Evolutionary conservation across 2,329 filamentous ascomycete species (phyloP).

Genomic region (Diaporthe ampelina): DNA sequence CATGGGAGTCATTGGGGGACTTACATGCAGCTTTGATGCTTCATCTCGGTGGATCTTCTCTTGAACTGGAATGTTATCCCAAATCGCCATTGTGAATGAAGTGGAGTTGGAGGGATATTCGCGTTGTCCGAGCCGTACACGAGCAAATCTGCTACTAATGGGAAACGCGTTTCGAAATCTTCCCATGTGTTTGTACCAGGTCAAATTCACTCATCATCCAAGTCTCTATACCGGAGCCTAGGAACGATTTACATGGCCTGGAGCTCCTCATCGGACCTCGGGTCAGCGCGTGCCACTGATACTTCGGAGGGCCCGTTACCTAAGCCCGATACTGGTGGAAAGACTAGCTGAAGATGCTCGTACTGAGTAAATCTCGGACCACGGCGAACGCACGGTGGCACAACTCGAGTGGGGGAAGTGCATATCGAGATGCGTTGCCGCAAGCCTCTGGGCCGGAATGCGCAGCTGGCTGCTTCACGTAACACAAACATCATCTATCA

Average conservation of each 20-base stretch:
- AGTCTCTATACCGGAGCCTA: background rate
- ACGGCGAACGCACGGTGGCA: background rate
- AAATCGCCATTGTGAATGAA: background rate
- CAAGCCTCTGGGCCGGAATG: background rate
- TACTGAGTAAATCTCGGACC: background rate
- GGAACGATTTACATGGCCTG: background rate
- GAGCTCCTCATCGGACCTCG: slow-evolving; percentile 1
- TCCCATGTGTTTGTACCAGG: background rate
- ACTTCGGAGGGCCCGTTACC: background rate
- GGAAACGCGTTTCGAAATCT: too few species aligned
- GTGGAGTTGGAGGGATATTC: background rate
- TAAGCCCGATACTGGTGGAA: background rate
- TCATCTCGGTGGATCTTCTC: slow-evolving; percentile 34
- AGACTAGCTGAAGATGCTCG: background rate
- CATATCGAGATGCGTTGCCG: background rate
- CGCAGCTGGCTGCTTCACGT: background rate
- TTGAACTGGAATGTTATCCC: slow-evolving; percentile 11
- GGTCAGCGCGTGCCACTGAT: background rate
- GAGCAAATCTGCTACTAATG: background rate
- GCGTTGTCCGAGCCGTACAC: background rate
- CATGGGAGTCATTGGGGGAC: background rate
- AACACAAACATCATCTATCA: background rate
- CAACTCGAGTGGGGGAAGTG: slow-evolving; percentile 17
- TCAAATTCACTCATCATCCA: background rate
- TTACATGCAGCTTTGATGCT: slow-evolving; percentile 33